Conservation (phyloP, 352 stramenopile species). For the Globisporangium solare region DNA sequence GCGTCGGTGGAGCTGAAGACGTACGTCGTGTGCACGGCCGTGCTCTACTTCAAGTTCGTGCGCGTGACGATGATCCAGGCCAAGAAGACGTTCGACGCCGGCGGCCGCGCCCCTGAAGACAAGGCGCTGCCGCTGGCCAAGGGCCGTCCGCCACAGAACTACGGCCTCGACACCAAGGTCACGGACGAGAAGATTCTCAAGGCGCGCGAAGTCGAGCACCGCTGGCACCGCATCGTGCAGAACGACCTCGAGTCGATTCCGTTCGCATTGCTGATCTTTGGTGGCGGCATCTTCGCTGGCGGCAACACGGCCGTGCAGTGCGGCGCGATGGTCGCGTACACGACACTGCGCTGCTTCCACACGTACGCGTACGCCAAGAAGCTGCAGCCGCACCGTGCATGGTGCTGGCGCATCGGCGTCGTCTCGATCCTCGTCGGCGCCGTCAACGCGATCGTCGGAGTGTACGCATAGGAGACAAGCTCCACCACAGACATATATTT, state of each 20-base stretch:
- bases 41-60: slow-evolving; percentile 77
- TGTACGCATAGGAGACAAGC: not conserved
- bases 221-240: slow-evolving; percentile 37
- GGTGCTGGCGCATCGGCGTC: slow-evolving; percentile 32
- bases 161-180: slow-evolving; percentile 12
- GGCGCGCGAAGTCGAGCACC: slow-evolving; percentile 25
- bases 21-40: slow-evolving; percentile 45
- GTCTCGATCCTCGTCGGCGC: slow-evolving; percentile 21
- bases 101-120: slow-evolving; percentile 47
- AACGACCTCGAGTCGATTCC: slow-evolving; percentile 49
- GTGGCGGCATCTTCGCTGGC: slow-evolving; percentile 22
- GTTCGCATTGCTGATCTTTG: slow-evolving; percentile 32
- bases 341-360: slow-evolving; percentile 28
- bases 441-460: slow-evolving; percentile 24
- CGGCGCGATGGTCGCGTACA: slow-evolving; percentile 32
- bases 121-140: slow-evolving; percentile 16
- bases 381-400: slow-evolving; percentile 35
- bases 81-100: slow-evolving; percentile 50
- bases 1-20: slow-evolving; percentile 32
- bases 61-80: slow-evolving; percentile 44
- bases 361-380: slow-evolving; percentile 42
- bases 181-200: slow-evolving; percentile 19
- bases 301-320: slow-evolving; percentile 22
- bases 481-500: too few relatives aligned
- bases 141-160: slow-evolving; percentile 33